A percentile compares a stretch with the other conserved stretches of the same genome.
phyloP scores from a whole-genome alignment of 331 rosid species.

The Dryas integrifolia region DNA sequence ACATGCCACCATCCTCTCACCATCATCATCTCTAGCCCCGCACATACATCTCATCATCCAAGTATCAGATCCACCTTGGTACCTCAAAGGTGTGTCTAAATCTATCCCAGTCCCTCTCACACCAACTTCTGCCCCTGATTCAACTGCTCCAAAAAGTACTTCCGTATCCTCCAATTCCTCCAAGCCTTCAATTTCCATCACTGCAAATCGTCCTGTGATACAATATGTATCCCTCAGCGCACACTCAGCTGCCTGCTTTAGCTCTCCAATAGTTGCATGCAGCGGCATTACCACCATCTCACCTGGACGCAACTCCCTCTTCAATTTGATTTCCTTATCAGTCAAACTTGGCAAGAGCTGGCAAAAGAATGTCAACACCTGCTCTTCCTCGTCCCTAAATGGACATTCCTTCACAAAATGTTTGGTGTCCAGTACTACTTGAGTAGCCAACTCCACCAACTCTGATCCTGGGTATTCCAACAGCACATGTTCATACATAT shows the following conservation, averaged over 20 bases:
- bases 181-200: slow-evolving; percentile 52
- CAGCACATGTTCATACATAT: slow-evolving; percentile 62
- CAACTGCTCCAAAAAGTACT: slow-evolving; percentile 54
- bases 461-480: slow-evolving; percentile 63
- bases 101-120: slow-evolving; percentile 59
- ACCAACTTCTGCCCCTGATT: slow-evolving; percentile 59
- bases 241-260: slow-evolving; percentile 59
- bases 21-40: slow-evolving; percentile 86
- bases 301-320: slow-evolving; percentile 44
- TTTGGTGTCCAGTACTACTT: slow-evolving; percentile 63
- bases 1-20: slow-evolving; percentile 89
- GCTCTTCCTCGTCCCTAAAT: slow-evolving; percentile 55
- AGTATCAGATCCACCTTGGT: slow-evolving; percentile 65
- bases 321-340: slow-evolving; percentile 35
- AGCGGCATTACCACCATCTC: slow-evolving; percentile 65
- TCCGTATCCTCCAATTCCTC: slow-evolving; percentile 50
- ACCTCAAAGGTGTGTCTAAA: slow-evolving; percentile 44
- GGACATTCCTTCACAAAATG: slow-evolving; percentile 79
- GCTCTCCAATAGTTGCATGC: slow-evolving; percentile 67
- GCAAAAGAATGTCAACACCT: slow-evolving; percentile 57
- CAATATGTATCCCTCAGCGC: slow-evolving; percentile 78
- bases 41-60: slow-evolving; percentile 81
- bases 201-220: slow-evolving; percentile 53
- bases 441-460: slow-evolving; percentile 55
- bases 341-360: slow-evolving; percentile 43